Percentiles rank a stretch among this genome's conserved stretches.
Evolutionary conservation across 192 early-diverging fungal genomes (phyloP).

Genomic region (Umbelopsis vinacea): DNA sequence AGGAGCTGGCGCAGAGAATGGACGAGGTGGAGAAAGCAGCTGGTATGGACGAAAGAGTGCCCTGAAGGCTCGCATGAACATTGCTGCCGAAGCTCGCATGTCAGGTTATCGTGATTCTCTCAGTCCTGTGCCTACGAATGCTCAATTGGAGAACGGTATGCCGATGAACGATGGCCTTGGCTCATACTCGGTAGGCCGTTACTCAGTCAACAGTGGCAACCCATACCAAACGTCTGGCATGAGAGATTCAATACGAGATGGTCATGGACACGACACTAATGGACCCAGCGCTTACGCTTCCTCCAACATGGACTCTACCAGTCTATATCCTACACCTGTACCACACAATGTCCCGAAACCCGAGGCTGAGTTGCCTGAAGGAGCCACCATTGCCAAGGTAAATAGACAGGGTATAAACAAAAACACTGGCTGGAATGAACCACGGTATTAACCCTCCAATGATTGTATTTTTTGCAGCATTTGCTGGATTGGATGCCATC

Average conservation of each 20-base stretch:
- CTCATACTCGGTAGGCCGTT: background rate
- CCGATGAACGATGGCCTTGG: background rate
- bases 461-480: background rate
- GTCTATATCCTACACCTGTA: slow-evolving; percentile 7
- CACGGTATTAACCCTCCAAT: background rate
- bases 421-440: background rate
- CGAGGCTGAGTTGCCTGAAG: slow-evolving; percentile 14
- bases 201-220: background rate
- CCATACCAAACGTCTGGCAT: background rate
- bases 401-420: background rate
- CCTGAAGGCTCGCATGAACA: slow-evolving; percentile 30
- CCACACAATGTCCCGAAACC: slow-evolving; percentile 14
- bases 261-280: background rate
- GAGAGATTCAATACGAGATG: background rate
- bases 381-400: slow-evolving; percentile 9
- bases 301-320: background rate
- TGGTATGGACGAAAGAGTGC: slow-evolving; percentile 32
- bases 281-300: background rate
- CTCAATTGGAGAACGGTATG: slow-evolving; percentile 1
- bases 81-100: slow-evolving; percentile 35
- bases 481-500: slow-evolving; percentile 24
- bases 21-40: slow-evolving; percentile 15
- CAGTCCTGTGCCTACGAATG: slow-evolving; percentile 4
- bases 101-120: slow-evolving; percentile 18
- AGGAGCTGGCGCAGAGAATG: slow-evolving; percentile 3